Base-by-base conservation (phyloP, 2,329 filamentous ascomycete genomes). In the Leptographium galeiforme region DNA sequence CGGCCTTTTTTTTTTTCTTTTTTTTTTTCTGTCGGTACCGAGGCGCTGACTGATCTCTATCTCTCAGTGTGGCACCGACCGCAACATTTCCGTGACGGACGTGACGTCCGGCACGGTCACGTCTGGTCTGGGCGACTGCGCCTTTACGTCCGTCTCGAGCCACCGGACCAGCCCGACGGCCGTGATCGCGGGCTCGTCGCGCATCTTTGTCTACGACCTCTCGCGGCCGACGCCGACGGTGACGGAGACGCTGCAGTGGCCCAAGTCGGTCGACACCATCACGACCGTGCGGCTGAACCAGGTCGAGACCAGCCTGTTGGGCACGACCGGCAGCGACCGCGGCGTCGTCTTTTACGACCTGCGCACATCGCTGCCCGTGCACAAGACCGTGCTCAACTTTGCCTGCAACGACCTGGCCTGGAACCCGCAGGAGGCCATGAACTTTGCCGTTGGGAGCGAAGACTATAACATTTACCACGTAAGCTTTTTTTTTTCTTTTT, bases 271-370 rank as follows among this genome's bases (percentile, higher is more conserved):
- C 44, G 93, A 95, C 67, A 97, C 93, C 5, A 93, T 97, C 68
- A 95, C 82, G 45, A 78, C 85, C 13, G 79, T 96, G 55, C 78
- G 87, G 44, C 95, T 97, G 73, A 98, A 97, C 70, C 85, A 94
- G 65, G 86, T 87, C 40, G 93, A 98, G 72, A 95, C 91, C 0
- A 94, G 88, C 0, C 81, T 98, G 45, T 73, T 98, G 34, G 93
- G 84, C 8, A 93, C 89, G 0, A 85, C 85, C 57, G 89, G 87
- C 39, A 87, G 84, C 11, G 93, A 98, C 65, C 81, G 91, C 58
- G 87, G 85, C 33, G 72, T 98, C 56, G 84, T 96, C 44, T 78
- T 98, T 57, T 97, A 96, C 69, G 93, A 98, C 65, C 76, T 97
- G 47, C 83, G 93, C 51, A 95, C 91, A 13, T 85, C 83, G 6